These are phyloP conservation scores for Ophiostoma novo-ulmi DNA, from an alignment of 2,329 filamentous ascomycete genomes.

Conservation along the genomic window DNA sequence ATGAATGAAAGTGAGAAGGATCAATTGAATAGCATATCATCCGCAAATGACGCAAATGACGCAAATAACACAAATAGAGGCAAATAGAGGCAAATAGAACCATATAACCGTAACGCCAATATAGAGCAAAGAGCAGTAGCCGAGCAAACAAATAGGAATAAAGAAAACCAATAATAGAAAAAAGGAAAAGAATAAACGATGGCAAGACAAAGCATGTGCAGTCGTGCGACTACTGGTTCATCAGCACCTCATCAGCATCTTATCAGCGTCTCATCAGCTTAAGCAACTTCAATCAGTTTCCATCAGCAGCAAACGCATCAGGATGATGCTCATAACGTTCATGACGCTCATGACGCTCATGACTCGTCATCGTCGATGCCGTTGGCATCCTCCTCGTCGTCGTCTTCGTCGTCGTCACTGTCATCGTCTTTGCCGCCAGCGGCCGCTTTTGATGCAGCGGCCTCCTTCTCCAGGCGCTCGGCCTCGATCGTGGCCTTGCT, in stretches of 20 bases:
- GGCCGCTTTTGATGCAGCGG: background rate
- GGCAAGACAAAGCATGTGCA: too few relatives aligned
- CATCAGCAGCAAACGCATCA: background rate
- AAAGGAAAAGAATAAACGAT: too few relatives aligned
- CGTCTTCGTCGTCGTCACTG: conserved; percentile 17
- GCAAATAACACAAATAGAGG: background rate
- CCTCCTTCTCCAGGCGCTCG: conserved; percentile 23
- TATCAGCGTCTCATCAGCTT: too few relatives aligned
- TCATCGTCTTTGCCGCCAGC: background rate
- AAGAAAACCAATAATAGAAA: background rate
- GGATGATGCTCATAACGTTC: too few relatives aligned
- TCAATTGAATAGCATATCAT: background rate
- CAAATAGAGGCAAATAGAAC: background rate
- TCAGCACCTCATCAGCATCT: too few relatives aligned
- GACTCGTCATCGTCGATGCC: conserved; percentile 21
- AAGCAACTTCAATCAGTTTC: too few relatives aligned
- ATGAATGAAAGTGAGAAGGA: background rate
- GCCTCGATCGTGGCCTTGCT: conserved; percentile 28
- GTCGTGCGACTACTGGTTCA: too few relatives aligned
- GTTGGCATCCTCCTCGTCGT: conserved; percentile 20
- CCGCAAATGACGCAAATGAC: background rate
- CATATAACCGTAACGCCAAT: background rate
- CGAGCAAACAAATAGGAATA: background rate
- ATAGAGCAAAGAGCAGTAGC: background rate
- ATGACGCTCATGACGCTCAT: background rate